Percentiles rank a stretch among this genome's conserved stretches.
phyloP scores from a whole-genome alignment of 2,329 filamentous ascomycete genomes.

The Cladophialophora exuberans region DNA sequence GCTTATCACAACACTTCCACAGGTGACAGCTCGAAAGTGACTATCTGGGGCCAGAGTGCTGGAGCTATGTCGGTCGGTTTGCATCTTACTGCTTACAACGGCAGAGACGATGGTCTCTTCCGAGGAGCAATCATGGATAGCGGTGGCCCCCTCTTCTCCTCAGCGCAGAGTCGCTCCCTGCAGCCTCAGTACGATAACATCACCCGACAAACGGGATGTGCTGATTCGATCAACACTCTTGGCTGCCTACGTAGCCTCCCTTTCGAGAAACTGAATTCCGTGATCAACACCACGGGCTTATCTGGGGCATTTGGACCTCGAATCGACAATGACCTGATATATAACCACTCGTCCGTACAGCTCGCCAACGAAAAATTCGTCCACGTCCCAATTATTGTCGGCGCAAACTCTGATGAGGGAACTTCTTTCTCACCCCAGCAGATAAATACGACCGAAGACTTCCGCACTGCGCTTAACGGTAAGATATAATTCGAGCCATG shows the following conservation, averaged over 20 bases:
- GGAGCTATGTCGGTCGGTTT: conserved; percentile 23
- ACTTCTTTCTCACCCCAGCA: neutral
- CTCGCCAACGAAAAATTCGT: neutral
- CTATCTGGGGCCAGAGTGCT: neutral
- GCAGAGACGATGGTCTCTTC: conserved; percentile 34
- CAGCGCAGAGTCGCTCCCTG: neutral
- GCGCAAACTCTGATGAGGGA: neutral
- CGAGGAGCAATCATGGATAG: conserved; percentile 32
- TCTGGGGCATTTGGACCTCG: neutral
- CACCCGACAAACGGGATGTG: neutral
- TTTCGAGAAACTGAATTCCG: neutral
- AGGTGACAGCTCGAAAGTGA: neutral
- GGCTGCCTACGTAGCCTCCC: neutral
- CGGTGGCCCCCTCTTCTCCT: conserved; percentile 37
- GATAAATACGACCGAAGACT: neutral
- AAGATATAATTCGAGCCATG: no score
- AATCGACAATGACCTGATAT: neutral
- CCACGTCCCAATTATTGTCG: neutral
- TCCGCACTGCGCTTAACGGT: neutral
- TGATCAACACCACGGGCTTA: neutral
- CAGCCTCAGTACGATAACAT: neutral
- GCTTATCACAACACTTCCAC: no score
- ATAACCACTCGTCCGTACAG: neutral
- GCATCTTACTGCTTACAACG: conserved; percentile 33
- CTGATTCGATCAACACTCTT: neutral